phyloP scores from a whole-genome alignment of 2,329 filamentous ascomycete genomes.

The Curvularia spicifera region DNA sequence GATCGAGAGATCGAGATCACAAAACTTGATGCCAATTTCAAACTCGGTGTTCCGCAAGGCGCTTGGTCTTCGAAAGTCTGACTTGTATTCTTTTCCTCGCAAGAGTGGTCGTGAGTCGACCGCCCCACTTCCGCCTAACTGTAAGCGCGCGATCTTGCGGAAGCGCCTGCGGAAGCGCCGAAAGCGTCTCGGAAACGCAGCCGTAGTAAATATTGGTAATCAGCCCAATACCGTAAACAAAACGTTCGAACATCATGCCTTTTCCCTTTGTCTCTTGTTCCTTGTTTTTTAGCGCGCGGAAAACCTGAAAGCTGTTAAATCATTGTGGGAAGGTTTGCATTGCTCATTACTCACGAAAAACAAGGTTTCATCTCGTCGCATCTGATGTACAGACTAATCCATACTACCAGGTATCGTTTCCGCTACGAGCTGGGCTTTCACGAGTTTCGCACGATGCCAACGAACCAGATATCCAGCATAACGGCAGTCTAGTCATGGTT shows the following conservation, averaged over 20 bases:
- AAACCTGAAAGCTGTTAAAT: not conserved
- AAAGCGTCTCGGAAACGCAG: not conserved
- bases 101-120: not conserved
- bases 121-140: slow-evolving; percentile 4
- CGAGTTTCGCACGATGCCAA: not conserved
- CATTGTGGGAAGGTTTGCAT: not conserved
- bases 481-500: not conserved
- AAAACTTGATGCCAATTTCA: not conserved
- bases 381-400: not conserved
- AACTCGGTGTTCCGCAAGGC: not conserved
- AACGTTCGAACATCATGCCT: not conserved
- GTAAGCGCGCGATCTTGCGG: slow-evolving; percentile 5
- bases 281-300: not conserved
- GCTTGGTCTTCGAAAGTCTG: not conserved
- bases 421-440: not conserved
- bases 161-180: slow-evolving; percentile 14
- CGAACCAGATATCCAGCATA: not conserved
- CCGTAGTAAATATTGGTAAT: not conserved
- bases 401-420: not conserved
- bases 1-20: not conserved
- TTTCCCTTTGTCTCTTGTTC: not conserved
- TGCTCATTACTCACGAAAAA: not conserved
- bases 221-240: not conserved
- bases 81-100: not conserved
- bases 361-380: not conserved